Evolutionary conservation across 129 eudicot genomes (phyloP), one percentile per base, ranked within the genome.

Genomic region (Cynara cardunculus): DNA sequence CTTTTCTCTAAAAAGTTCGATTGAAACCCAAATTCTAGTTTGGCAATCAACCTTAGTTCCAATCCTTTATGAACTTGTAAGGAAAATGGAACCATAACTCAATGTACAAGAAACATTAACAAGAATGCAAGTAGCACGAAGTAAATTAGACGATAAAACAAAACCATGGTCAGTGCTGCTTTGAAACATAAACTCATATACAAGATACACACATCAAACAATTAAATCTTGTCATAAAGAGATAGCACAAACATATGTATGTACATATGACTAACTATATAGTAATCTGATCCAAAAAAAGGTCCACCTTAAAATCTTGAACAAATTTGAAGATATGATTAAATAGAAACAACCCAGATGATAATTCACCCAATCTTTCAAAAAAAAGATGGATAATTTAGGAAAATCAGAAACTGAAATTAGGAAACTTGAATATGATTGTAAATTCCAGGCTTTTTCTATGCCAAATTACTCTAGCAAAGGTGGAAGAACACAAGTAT

Each of bases 201-300:
- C 16, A 61, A 83, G 21, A 32, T 31, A 37, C 26, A 74, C 8
- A 69, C 19, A 61, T 68, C 67, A 62, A 77, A 35, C 78, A 56
- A 53, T 3, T 71, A 73, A 35, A 61, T 35, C 72, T 5, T 35
- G 39, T 12, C 18, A 61, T 70, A 3, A 13, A 64, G 14, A 61
- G 35, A 64, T 25, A 44, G 39, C 39, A 35, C 11, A 72, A 21
- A 11, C 49, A 39, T 34, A 34, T 34, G 4, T 5, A 32, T 32
- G 1, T 34, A 34, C 5, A 34, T 32, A 32, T 32, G 5, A 28
- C 21, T 24, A 70, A 71, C 19, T 26, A 71, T 13, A 18, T 56
- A 53, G 65, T 61, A 35, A 9, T 72, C 67, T 25, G 78, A 80
- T 80, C 41, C 62, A 62, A 46, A 49, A 70, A 66, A 76, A 70